Conservation (phyloP, 169 alveolate species). For the Plasmodium adleri region DNA sequence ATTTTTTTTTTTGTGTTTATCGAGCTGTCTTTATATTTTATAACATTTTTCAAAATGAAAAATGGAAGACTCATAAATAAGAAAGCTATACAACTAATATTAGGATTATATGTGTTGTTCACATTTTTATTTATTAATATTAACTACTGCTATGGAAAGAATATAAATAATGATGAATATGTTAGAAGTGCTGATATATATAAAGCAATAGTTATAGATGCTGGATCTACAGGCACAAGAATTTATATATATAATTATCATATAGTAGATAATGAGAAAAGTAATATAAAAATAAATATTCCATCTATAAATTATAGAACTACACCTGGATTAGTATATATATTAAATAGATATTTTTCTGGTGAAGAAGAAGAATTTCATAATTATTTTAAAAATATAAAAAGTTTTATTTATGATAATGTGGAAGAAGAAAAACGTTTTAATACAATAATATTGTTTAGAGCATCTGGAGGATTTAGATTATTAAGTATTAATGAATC, state of each 20-base stretch:
- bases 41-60: slow-evolving; percentile 38
- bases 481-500: slow-evolving; percentile 53
- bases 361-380: slow-evolving; percentile 40
- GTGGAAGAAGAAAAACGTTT: slow-evolving; percentile 31
- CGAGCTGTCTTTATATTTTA: too few species aligned
- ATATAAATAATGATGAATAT: not conserved
- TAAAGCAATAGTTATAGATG: slow-evolving; percentile 71
- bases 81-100: slow-evolving; percentile 15
- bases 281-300: slow-evolving; percentile 45
- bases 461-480: slow-evolving; percentile 78
- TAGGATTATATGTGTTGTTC: slow-evolving; percentile 10
- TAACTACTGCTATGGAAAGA: not conserved
- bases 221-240: slow-evolving; percentile 78
- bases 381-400: slow-evolving; percentile 67
- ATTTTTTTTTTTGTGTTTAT: too few species aligned
- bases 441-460: slow-evolving; percentile 44
- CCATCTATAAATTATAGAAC: slow-evolving; percentile 64
- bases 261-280: slow-evolving; percentile 10
- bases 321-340: slow-evolving; percentile 73
- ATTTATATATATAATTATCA: slow-evolving; percentile 67
- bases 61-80: slow-evolving; percentile 18
- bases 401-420: slow-evolving; percentile 59
- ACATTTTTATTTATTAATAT: slow-evolving; percentile 10
- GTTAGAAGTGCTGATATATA: not conserved
- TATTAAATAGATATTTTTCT: slow-evolving; percentile 47